Evolutionary conservation across 2,329 filamentous ascomycete genomes (phyloP), one percentile per base, ranked within the genome.

Genomic region (Alternaria brassicicola): DNA sequence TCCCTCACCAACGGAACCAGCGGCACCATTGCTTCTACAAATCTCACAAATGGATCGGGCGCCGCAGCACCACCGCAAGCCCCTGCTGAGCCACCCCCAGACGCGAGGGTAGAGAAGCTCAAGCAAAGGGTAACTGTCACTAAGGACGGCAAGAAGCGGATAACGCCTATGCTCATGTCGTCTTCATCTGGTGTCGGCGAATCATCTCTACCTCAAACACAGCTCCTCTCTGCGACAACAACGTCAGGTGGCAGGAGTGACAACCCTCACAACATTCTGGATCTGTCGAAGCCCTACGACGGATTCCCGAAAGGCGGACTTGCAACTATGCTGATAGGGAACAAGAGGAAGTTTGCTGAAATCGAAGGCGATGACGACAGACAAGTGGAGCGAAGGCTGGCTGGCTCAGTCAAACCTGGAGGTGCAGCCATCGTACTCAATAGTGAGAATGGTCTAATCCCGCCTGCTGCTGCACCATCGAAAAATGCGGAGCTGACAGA

Each of bases 81-180:
- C 6, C 52, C 66, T n/a, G 57, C 68, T 28, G 69, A 77, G 48
- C 72, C 73, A 36, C 67, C 72, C 30, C 58, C 67, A 10, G 86
- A 89, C 66, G 82, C 84, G 10, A 86, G 87, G 66, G 76, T 90
- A 3, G 87, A 90, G 66, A 85, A 86, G 62, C 79, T 98, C 63
- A 98, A 98, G 78, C 92, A 94, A 62, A 86, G 95, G 51, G 93
- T 98, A 3, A 97, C 94, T 0, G 89, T 97, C 59, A 96, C 92
- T 0, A 98, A 97, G 75, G 94, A 99, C 65, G 95, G 95, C 28
- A 98, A 95, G 80, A 99, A 99, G 80, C 87, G 95, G 53, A 94
- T 99, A 54, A 91, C 93, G 4, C 95, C 95, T 2, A 83, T 99
- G 63, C 83, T 99, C 12, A 92, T 99, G 6, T 83, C 82, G 3